Evolutionary conservation across 805 yeast genomes (phyloP).

Genomic region (Candida nanaspora): DNA sequence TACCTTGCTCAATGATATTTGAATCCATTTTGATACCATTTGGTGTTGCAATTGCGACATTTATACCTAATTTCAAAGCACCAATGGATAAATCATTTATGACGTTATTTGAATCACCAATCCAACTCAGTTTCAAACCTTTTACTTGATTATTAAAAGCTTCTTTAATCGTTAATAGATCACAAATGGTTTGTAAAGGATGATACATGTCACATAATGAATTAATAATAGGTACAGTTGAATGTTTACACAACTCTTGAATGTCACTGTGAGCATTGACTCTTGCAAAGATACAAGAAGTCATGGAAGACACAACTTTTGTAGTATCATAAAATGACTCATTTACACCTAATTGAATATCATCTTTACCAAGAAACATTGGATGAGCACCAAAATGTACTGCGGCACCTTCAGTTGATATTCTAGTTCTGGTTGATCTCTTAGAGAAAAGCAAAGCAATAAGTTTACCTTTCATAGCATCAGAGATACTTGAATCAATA

Average conservation of each 20-base stretch:
- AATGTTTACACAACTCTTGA: constrained; percentile 65
- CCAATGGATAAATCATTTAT: constrained; percentile 91
- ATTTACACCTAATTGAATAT: constrained; percentile 93
- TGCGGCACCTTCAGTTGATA: constrained; percentile 92
- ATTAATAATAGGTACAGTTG: constrained; percentile 87
- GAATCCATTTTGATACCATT: constrained; percentile 56
- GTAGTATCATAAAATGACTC: constrained; percentile 88
- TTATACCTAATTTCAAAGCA: constrained; percentile 74
- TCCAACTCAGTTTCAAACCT: constrained; percentile 82
- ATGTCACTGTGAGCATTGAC: constrained; percentile 84
- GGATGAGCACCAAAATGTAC: constrained; percentile 92
- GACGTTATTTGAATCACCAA: constrained; percentile 95
- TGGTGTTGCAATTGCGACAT: constrained; percentile 82
- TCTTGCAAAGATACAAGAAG: constrained; percentile 95
- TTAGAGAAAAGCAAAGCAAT: constrained; percentile 82
- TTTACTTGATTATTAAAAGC: constrained; percentile 45
- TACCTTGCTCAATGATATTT: constrained; percentile 48
- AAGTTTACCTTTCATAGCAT: constrained; percentile 68
- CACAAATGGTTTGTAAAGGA: constrained; percentile 94
- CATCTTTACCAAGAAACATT: constrained; percentile 93
- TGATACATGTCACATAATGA: constrained; percentile 90
- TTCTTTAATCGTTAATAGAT: constrained; percentile 80
- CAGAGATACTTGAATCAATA: constrained; percentile 28
- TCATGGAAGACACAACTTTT: constrained; percentile 88
- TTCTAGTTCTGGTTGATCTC: constrained; percentile 92